A percentile compares a stretch with the other conserved stretches of the same genome.
phyloP scores from a whole-genome alignment of 2,329 filamentous ascomycete genomes.

The Stagonosporopsis rhizophila region DNA sequence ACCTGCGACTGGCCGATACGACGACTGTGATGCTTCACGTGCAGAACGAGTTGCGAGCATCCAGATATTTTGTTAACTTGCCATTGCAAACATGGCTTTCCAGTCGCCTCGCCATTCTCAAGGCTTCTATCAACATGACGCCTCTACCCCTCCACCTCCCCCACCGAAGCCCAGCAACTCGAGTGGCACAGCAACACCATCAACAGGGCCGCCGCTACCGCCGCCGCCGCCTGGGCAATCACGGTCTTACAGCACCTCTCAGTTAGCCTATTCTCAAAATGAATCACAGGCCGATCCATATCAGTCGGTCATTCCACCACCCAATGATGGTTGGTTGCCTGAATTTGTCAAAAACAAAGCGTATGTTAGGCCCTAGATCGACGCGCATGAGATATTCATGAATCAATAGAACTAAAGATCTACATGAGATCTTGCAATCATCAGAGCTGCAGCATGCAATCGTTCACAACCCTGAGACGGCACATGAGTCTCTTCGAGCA shows the following conservation, averaged over 20 bases:
- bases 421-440: conserved; percentile 71
- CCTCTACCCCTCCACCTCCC: conserved; percentile 57
- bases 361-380: conserved; percentile 59
- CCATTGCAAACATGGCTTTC: conserved; percentile 41
- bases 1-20: not conserved
- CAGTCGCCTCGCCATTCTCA: conserved; percentile 50
- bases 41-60: conserved; percentile 6
- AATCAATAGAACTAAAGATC: conserved; percentile 73
- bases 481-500: conserved; percentile 73
- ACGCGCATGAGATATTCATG: conserved; percentile 24
- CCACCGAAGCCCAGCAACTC: conserved; percentile 55
- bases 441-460: conserved; percentile 76
- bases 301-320: conserved; percentile 34
- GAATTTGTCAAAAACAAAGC: conserved; percentile 79
- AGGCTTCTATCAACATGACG: conserved; percentile 50
- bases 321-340: conserved; percentile 78
- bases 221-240: conserved; percentile 51
- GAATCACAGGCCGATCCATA: conserved; percentile 26
- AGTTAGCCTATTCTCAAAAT: conserved; percentile 29
- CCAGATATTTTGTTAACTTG: not conserved
- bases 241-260: conserved; percentile 33
- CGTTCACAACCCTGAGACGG: conserved; percentile 68
- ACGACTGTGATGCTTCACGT: conserved; percentile 1
- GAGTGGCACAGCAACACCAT: conserved; percentile 51
- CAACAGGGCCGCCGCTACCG: conserved; percentile 54